Evolutionary conservation across 345 rosid species (phyloP).

Genomic region (Dovyalis caffra): DNA sequence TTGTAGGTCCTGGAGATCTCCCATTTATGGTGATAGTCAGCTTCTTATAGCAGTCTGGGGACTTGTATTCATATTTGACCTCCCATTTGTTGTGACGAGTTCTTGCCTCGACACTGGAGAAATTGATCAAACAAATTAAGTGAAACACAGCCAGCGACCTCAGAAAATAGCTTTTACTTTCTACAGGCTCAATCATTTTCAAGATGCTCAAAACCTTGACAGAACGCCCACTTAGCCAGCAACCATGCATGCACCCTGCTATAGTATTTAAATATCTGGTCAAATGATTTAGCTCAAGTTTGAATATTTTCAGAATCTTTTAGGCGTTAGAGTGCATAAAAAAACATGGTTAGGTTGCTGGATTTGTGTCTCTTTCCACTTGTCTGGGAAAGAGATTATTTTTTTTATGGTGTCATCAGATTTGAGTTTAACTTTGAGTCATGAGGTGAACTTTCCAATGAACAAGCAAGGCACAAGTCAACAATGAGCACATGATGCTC

Average conservation of each 20-base stretch:
- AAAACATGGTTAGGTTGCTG: too few species aligned
- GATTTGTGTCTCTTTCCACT: too few species aligned
- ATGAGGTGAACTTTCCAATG: neutral
- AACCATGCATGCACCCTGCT: too few species aligned
- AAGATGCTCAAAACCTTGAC: neutral
- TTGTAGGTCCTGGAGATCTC: slow-evolving; percentile 23
- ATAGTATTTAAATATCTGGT: too few species aligned
- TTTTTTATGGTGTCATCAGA: neutral
- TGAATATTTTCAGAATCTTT: too few species aligned
- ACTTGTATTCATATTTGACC: slow-evolving; percentile 19
- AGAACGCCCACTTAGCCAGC: neutral
- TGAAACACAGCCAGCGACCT: slow-evolving; percentile 2
- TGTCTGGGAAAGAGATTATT: neutral
- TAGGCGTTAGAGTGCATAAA: too few species aligned
- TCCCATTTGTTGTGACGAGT: slow-evolving; percentile 10
- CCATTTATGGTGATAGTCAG: slow-evolving; percentile 26
- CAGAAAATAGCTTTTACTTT: neutral
- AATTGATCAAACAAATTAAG: slow-evolving; percentile 2
- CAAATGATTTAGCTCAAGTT: too few species aligned
- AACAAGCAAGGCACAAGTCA: neutral
- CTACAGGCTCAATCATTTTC: neutral
- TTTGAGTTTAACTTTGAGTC: neutral
- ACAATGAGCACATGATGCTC: neutral
- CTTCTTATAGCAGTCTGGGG: slow-evolving; percentile 22
- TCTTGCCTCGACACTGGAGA: neutral